These are phyloP conservation scores for Closterium sp. DNA, from an alignment of 139 green algal genomes.

Conservation along the genomic window DNA sequence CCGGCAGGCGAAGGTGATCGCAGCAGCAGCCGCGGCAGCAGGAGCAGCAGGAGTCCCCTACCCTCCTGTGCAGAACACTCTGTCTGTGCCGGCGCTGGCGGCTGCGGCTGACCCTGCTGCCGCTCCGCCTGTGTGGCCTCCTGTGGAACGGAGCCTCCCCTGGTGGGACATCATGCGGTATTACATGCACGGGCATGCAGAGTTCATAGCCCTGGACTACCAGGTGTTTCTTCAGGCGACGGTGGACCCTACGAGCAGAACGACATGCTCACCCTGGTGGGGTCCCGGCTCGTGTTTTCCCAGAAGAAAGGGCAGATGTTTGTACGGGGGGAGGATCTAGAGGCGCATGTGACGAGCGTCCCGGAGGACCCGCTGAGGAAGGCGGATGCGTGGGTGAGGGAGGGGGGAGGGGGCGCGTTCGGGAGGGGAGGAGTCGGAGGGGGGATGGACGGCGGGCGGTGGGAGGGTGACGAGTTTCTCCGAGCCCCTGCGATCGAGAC, in stretches of 20 bases:
- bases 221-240: constrained; percentile 16
- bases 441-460: neutral
- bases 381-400: neutral
- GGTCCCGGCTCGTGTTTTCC: constrained; percentile 16
- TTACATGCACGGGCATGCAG: constrained; percentile 38
- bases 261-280: constrained; percentile 23
- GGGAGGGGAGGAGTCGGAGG: neutral
- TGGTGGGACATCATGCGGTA: constrained; percentile 53
- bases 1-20: neutral
- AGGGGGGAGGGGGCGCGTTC: neutral
- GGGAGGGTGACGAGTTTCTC: neutral
- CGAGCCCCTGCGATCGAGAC: constrained; percentile 18
- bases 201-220: constrained; percentile 8
- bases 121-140: neutral
- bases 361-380: neutral
- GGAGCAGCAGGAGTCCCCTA: neutral
- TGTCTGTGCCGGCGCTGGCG: neutral
- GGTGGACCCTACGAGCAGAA: constrained; percentile 46
- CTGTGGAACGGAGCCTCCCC: constrained; percentile 10
- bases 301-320: constrained; percentile 31
- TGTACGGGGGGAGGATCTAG: neutral
- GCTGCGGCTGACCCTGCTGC: neutral
- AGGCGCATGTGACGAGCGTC: constrained; percentile 5
- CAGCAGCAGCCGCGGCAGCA: neutral
- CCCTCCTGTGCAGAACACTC: neutral